Conservation (phyloP, 805 yeast species). For the Dipodascus albidus region DNA sequence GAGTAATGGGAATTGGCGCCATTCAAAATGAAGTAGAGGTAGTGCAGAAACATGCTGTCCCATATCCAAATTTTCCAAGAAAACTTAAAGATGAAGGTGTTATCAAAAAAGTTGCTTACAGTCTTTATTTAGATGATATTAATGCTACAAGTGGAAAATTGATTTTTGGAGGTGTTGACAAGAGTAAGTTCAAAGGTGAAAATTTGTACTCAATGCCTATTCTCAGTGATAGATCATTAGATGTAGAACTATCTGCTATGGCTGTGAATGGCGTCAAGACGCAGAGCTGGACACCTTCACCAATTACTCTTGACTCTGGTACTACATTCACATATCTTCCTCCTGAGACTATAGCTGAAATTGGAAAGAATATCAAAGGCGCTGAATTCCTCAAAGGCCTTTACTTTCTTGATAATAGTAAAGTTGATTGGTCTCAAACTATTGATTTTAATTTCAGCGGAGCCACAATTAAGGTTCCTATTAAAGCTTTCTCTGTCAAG, state of each 20-base stretch:
- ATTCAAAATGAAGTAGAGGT: slow-evolving; percentile 2
- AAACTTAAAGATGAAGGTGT: slow-evolving; percentile 26
- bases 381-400: background rate
- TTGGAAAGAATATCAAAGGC: slow-evolving; percentile 11
- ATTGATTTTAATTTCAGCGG: slow-evolving; percentile 10
- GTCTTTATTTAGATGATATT: slow-evolving; percentile 29
- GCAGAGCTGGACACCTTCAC: background rate
- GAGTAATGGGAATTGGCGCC: slow-evolving; percentile 2
- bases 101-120: slow-evolving; percentile 30
- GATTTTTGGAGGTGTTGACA: slow-evolving; percentile 34
- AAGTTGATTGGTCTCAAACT: background rate
- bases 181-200: slow-evolving; percentile 29
- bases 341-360: slow-evolving; percentile 15
- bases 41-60: background rate
- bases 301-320: slow-evolving; percentile 11
- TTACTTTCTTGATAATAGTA: background rate
- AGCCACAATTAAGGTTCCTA: slow-evolving; percentile 12
- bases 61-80: slow-evolving; percentile 15
- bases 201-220: slow-evolving; percentile 19
- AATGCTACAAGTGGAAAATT: slow-evolving; percentile 24
- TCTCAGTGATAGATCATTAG: background rate
- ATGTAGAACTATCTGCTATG: background rate
- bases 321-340: slow-evolving; percentile 18
- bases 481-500: slow-evolving; percentile 9
- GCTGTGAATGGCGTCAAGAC: background rate